Base-by-base conservation (phyloP, 805 yeast genomes). In the Torulaspora delbrueckii region DNA sequence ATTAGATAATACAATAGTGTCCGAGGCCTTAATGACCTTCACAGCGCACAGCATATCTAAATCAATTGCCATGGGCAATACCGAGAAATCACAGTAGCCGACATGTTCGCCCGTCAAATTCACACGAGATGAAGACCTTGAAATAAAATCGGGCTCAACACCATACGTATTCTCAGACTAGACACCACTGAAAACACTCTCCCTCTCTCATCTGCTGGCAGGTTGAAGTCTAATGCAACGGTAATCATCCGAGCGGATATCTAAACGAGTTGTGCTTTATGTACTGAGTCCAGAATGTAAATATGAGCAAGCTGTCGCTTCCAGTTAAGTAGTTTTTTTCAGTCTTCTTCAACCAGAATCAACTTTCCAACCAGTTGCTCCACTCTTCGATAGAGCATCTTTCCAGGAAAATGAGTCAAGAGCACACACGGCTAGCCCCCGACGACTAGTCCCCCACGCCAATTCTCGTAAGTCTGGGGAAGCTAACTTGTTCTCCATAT, bases 111-210 rank as follows among this genome's bases (percentile, higher is more conserved):
- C 89, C 45, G 83, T 80, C 47, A 83, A 67, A 60, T 82, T 83
- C 43, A 83, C 89, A 54, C 90, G 68, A 26, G 89, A 89, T n/a
- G 90, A 89, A 12, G 85, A 77, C 41, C 88, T 70, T 18, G 81
- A 67, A 31, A 78, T 63, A 56, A 80, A 74, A 27, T 71, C 73
- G 3, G 60, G 56, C 22, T 56, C 19, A 14, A 14, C 19, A 12
- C 34, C 23, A 14, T 31, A 31, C 19, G 19, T 31, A 5, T 31
- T 31, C 34, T 14, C 23, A 10, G 14, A 31, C 19, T 14, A 13
- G 7, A 9, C 8, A 14, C 12, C 34, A 31, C 34, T 7, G 33
- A 31, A 13, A 14, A 31, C 5, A 31, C 10, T 14, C 34, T 31
- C 4, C 14, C 34, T 14, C 34, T 31, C 23, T 31, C 19, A 6